These are phyloP conservation scores for Metarhizium brunneum DNA, from an alignment of 2,329 filamentous ascomycete genomes.

Conservation along the genomic window DNA sequence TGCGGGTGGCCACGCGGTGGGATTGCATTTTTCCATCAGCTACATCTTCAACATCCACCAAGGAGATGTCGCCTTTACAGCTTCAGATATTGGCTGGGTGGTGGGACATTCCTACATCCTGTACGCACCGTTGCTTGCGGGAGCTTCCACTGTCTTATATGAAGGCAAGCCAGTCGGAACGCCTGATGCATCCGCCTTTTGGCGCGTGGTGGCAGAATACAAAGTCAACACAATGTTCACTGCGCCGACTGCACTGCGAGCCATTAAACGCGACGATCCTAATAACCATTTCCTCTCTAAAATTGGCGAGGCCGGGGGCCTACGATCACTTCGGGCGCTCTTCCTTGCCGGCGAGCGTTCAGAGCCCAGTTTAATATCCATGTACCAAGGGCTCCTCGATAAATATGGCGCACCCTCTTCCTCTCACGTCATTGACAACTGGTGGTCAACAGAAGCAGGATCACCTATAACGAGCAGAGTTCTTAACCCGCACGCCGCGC, in stretches of 20 bases:
- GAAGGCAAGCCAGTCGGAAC: conserved; percentile 93
- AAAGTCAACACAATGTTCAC: conserved; percentile 79
- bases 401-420: conserved; percentile 46
- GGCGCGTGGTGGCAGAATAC: conserved; percentile 78
- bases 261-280: conserved; percentile 79
- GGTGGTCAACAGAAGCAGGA: conserved; percentile 52
- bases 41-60: conserved; percentile 77
- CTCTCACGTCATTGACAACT: conserved; percentile 48
- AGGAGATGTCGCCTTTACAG: conserved; percentile 65
- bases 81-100: conserved; percentile 84
- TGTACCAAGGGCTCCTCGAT: conserved; percentile 66
- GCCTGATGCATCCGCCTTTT: conserved; percentile 79
- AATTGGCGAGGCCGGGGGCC: conserved; percentile 56
- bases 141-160: conserved; percentile 79
- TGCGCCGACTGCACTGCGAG: conserved; percentile 76
- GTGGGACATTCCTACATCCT: conserved; percentile 67
- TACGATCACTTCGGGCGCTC: conserved; percentile 61
- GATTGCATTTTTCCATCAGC: conserved; percentile 70
- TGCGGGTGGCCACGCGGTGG: conserved; percentile 80
- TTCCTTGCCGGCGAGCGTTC: conserved; percentile 87
- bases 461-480: conserved; percentile 44
- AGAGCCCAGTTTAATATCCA: conserved; percentile 73
- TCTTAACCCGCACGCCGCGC: too few relatives aligned
- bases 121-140: conserved; percentile 77
- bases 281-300: conserved; percentile 56